Evolutionary conservation across 108 stramenopile species (phyloP).

Genomic region (Cylindrotheca closterium): DNA sequence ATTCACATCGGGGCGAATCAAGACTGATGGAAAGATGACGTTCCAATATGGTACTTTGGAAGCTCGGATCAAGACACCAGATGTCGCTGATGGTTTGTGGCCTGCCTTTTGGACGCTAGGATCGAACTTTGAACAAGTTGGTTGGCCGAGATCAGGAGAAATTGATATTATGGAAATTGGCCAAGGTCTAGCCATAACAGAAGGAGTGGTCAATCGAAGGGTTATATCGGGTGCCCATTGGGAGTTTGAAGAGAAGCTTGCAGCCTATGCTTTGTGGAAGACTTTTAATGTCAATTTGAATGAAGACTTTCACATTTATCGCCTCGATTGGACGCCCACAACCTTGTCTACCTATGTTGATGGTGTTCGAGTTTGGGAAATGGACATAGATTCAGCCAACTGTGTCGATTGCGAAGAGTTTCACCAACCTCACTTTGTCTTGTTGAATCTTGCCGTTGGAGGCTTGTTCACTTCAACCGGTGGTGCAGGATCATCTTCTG

Average conservation of each 20-base stretch:
- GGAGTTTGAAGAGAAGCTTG: slow-evolving; percentile 24
- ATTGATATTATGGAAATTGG: slow-evolving; percentile 66
- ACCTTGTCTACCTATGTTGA: slow-evolving; percentile 22
- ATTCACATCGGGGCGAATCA: slow-evolving; percentile 39
- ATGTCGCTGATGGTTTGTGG: slow-evolving; percentile 34
- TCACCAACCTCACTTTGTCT: slow-evolving; percentile 33
- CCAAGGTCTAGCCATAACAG: slow-evolving; percentile 11
- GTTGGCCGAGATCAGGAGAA: slow-evolving; percentile 53
- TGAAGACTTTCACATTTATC: slow-evolving; percentile 20
- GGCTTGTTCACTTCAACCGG: slow-evolving; percentile 25
- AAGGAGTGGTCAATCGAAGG: slow-evolving; percentile 11
- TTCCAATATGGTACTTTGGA: slow-evolving; percentile 35
- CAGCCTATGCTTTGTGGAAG: slow-evolving; percentile 6
- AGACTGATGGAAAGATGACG: slow-evolving; percentile 16
- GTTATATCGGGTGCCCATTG: slow-evolving; percentile 19
- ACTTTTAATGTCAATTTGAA: slow-evolving; percentile 1
- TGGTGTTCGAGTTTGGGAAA: slow-evolving; percentile 10
- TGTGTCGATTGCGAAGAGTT: slow-evolving; percentile 29
- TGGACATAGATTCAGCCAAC: slow-evolving; percentile 5
- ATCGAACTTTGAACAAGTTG: slow-evolving; percentile 36
- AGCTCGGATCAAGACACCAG: slow-evolving; percentile 23
- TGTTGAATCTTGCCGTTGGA: slow-evolving; percentile 48
- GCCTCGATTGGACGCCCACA: slow-evolving; percentile 17
- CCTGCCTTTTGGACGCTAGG: slow-evolving; percentile 64
- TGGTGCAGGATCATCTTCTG: slow-evolving; percentile 8